Conservation (phyloP, 495 filamentous ascomycete genomes). For the Xylaria cubensis region DNA sequence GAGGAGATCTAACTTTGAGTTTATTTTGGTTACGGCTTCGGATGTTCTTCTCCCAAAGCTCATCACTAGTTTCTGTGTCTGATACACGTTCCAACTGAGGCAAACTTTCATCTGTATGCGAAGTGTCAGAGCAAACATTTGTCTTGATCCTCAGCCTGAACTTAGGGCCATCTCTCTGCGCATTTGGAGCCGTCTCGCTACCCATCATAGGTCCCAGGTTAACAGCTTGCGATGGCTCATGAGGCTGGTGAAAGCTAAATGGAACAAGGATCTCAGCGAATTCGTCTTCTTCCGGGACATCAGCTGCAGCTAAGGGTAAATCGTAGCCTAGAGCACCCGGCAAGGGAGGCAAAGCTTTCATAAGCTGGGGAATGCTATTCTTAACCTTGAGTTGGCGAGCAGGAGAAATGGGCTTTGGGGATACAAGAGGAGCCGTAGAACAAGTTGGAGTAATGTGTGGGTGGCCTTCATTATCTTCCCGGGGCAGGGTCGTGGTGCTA, state of each 20-base stretch:
- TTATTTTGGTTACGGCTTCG: constrained; percentile 32
- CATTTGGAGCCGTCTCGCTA: not conserved
- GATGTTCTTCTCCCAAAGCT: not conserved
- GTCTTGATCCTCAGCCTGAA: constrained; percentile 45
- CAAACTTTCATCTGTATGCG: not conserved
- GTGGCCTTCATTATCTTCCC: constrained; percentile 37
- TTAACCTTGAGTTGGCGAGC: constrained; percentile 53
- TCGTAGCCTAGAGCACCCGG: constrained; percentile 41
- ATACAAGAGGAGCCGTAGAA: constrained; percentile 44
- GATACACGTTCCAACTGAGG: constrained; percentile 4
- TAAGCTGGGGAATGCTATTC: constrained; percentile 57
- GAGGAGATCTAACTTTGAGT: constrained; percentile 38
- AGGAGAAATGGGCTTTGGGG: constrained; percentile 55
- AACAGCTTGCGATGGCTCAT: not conserved
- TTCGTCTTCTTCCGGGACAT: constrained; percentile 33
- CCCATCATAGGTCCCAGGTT: not conserved
- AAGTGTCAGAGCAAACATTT: constrained; percentile 31
- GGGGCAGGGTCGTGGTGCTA: constrained; percentile 37
- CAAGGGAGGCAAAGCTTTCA: constrained; percentile 57
- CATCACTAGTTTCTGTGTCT: not conserved
- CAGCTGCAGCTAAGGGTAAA: constrained; percentile 30
- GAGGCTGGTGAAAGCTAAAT: constrained; percentile 26
- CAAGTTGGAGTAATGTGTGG: constrained; percentile 38
- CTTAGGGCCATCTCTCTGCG: constrained; percentile 36
- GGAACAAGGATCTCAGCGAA: constrained; percentile 36